Base-by-base conservation (phyloP, 805 yeast genomes). In the Wickerhamomyces strasburgensis region DNA sequence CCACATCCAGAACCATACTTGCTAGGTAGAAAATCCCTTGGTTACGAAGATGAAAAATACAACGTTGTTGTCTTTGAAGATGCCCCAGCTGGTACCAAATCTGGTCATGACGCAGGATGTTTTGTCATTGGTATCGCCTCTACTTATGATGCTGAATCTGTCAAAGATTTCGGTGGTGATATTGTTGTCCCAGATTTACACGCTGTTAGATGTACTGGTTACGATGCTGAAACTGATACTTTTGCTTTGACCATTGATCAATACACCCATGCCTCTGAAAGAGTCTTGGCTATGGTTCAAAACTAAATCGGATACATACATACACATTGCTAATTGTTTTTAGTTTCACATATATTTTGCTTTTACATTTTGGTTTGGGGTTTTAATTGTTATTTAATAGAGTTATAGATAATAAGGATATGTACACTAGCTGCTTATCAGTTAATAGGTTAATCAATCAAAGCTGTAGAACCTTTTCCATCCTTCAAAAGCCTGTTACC, bases 1-100 rank as follows among this genome's bases (percentile, higher is more conserved):
- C 95, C 95, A 29, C 73, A 83, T 64, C 95, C 95, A 29, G 81
- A 80, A 67, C 93, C 94, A 37, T 85, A 85, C 67, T 67, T 73
- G 46, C 58, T 65, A 55, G 86, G 85, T 43, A 61, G 67, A 51
- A 54, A 57, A 50, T 61, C 54, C 39, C 54, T 60, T 39, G 65
- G 66, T 17, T 62, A 40, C 53, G 58, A 55, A 34, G 66, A 64
- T 31, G 54, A 56, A 18, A 44, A 55, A 4, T 14, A 30, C 33
- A 58, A 65, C 42, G 66, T 66, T 21, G 79, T 84, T 29, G 88
- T 82, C 34, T 85, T 85, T 55, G 95, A 85, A 65, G 95, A 85
- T 58, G 94, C 95, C 31, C 90, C 88, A 41, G 89, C 93, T 34
- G 95, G 95, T 57, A 77, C 84, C 46, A 64, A 74, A 51, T 90